phyloP scores from a whole-genome alignment of 176 grass and related monocot genomes.

The Oryza officinalis region DNA sequence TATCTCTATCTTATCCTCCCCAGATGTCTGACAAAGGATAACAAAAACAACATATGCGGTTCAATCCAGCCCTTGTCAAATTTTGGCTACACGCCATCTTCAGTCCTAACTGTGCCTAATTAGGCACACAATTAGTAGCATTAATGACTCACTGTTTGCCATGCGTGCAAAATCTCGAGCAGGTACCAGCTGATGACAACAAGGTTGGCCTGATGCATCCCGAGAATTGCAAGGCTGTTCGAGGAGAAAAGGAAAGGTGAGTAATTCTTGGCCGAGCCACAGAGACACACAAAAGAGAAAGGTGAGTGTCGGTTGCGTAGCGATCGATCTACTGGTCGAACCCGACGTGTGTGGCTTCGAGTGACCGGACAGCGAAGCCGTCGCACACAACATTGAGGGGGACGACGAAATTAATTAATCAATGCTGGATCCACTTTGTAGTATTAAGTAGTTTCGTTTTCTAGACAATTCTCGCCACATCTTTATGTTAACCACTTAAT shows the following conservation, averaged over 20 bases:
- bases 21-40: neutral
- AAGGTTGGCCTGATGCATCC: neutral
- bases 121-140: neutral
- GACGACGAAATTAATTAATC: too few species aligned
- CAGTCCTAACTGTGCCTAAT: neutral
- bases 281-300: neutral
- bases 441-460: neutral
- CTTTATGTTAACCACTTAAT: too few species aligned
- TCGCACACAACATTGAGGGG: too few species aligned
- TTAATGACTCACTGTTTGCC: neutral
- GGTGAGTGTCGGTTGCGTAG: too few species aligned
- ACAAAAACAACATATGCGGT: neutral
- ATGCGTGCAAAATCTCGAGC: neutral
- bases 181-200: neutral
- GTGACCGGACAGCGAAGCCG: neutral
- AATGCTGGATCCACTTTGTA: too few species aligned
- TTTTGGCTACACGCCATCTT: neutral
- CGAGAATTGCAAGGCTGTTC: neutral
- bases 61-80: neutral
- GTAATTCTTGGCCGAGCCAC: neutral
- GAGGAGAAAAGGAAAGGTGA: neutral
- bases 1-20: neutral
- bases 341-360: neutral
- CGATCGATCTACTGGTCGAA: neutral
- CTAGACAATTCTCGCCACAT: neutral